These are phyloP conservation scores for Lachnum nothofagi DNA, from an alignment of 2,329 filamentous ascomycete species.

Conservation along the genomic window DNA sequence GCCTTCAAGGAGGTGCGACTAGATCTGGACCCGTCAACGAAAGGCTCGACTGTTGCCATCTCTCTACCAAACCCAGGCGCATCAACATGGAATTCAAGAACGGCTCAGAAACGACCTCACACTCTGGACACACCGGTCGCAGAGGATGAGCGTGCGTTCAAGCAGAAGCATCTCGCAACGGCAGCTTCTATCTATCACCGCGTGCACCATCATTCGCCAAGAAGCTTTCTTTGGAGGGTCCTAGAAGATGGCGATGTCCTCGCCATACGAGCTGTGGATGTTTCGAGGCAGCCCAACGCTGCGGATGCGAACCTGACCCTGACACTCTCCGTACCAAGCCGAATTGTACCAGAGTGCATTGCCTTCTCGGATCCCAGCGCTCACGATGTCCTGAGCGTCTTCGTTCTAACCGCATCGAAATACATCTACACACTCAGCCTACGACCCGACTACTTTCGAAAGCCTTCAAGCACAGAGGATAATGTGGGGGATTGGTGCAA, in stretches of 20 bases:
- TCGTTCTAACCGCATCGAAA: conserved; percentile 72
- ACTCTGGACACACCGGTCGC: conserved; percentile 36
- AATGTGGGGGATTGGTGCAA: conserved; percentile 74
- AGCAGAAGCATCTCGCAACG: conserved; percentile 65
- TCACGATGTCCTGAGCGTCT: conserved; percentile 71
- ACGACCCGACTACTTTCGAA: conserved; percentile 74
- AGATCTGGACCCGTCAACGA: conserved; percentile 69
- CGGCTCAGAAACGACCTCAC: conserved; percentile 39
- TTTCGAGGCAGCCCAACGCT: conserved; percentile 63
- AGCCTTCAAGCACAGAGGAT: conserved; percentile 62
- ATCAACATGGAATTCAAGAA: conserved; percentile 28
- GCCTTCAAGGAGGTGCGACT: conserved; percentile 84
- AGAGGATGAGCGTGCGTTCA: conserved; percentile 71
- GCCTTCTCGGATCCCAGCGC: conserved; percentile 75
- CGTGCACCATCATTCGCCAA: conserved; percentile 67
- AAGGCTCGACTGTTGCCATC: conserved; percentile 65
- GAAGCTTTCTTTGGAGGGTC: conserved; percentile 86
- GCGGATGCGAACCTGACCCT: conserved; percentile 70
- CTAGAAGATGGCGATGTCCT: conserved; percentile 74
- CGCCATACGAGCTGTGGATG: conserved; percentile 77
- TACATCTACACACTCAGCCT: conserved; percentile 81
- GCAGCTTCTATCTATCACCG: conserved; percentile 83
- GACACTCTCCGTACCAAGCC: conserved; percentile 68
- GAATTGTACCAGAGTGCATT: conserved; percentile 72
- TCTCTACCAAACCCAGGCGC: conserved; percentile 54